Base-by-base conservation (phyloP, 805 yeast genomes). In the Tetrapisispora iriomotensis region DNA sequence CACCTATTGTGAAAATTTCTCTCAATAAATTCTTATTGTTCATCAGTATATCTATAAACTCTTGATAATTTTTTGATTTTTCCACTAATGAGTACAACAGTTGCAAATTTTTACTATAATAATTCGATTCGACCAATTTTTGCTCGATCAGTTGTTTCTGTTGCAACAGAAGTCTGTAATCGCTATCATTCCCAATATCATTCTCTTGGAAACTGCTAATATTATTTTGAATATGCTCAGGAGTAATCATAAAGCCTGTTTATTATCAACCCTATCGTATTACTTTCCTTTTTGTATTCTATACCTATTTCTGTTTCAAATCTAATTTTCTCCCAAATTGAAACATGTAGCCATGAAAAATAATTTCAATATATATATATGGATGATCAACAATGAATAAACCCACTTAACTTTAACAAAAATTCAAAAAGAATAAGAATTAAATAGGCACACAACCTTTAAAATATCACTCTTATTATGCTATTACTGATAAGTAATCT, bases 1-100 rank as follows among this genome's bases (percentile, higher is more conserved):
- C 50, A 38, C 56, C 61, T 34, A 48, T 31, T 14, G 61, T 52
- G 44, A 58, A 57, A n/a, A 57, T 50, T 41, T 55, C 54, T 25
- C 54, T 41, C 37, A 58, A 44, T 32, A 57, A 37, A 17, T 43
- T 30, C 25, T 46, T 47, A 40, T 49, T 49, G 27, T 51, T 49
- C 45, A 47, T 43, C 37, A 58, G 40, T 21, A 51, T 46, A 40
- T 55, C 57, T 8, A 49, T 47, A 26, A 58, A 48, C 44, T 57
- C 63, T 39, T 57, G 58, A 38, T 54, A 51, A 41, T 56, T 56
- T 26, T 50, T 46, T 8, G 58, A 53, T 38, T 50, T 49, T 36
- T 51, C 55, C n/a, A 58, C 36, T 31, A 54, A 51, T 27, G 44
- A 37, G 37, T 55, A 56, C 23, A 58, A 46, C 38, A 45, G 40